Base-by-base conservation (phyloP, 1,139 yeast species). In the Suhomyces panamericanus region DNA sequence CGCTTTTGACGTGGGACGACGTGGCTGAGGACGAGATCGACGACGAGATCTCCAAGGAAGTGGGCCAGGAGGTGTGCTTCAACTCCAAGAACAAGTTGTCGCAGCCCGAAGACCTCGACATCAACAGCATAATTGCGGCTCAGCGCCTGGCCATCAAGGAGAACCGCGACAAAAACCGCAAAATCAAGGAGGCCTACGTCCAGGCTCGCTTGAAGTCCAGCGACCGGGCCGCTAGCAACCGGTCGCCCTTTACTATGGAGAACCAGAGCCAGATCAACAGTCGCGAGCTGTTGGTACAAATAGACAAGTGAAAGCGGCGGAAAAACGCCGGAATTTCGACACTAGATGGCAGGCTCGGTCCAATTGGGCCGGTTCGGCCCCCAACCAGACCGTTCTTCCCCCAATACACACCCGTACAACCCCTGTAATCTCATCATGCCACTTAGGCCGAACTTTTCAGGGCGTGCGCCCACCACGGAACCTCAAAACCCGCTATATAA, bases 1-100 rank as follows among this genome's bases (percentile, higher is more conserved):
- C 73, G 14, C 55, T 84, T 42, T 74, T 72, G 44, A 82, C 81
- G 22, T 83, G 88, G 88, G 79, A 77, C 39, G 85, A 80, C 48
- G 58, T 77, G 29, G 73, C 73, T 22, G 73, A 69, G 27, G 70
- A 66, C 5, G 75, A 69, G 22, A 66, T 70, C 12, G 75, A 73
- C 41, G 69, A 66, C 24, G 66, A 63, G 31, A 65, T 76, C 26
- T 66, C 62, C 22, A 65, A 62, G 48, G 80, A 75, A 49, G 65
- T 73, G 17, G 62, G 67, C 6, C 71, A 65, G 20, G 81, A 76
- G 53, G 69, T 76, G 33, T 53, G 63, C 20, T 75, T 73, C 55
- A 74, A 76, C 55, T 62, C 77, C 13, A 56, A 61, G 22, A 63
- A 62, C 42, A 71, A 69, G 41, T 50, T 70, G 20, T 53, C 55